Evolutionary conservation across 2,329 filamentous ascomycete genomes (phyloP).

Genomic region (Fusarium mundagurra): DNA sequence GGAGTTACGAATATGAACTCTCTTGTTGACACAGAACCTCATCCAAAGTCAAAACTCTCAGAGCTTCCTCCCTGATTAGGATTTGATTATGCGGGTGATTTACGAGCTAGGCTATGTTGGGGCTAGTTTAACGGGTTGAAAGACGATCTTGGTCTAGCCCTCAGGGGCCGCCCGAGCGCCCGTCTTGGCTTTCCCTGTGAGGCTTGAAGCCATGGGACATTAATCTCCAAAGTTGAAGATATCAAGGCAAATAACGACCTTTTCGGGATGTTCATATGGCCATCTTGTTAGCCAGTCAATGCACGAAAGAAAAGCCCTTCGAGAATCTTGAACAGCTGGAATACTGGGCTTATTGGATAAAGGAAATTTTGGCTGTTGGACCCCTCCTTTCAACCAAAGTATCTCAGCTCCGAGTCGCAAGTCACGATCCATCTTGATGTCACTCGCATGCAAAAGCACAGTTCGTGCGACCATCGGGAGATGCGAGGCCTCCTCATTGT

Average conservation of each 20-base stretch:
- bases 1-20: background rate
- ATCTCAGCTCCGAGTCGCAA: constrained; percentile 1
- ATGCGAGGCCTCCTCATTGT: constrained; percentile 30
- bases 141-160: constrained; percentile 36
- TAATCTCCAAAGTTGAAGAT: background rate
- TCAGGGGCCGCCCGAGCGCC: constrained; percentile 22
- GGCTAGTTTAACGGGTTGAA: constrained; percentile 19
- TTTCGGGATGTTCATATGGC: background rate
- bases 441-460: constrained; percentile 13
- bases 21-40: background rate
- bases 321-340: background rate
- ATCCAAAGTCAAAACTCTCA: background rate
- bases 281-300: background rate
- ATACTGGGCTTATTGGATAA: background rate
- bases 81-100: constrained; percentile 23
- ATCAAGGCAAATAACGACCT: background rate
- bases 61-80: constrained; percentile 35
- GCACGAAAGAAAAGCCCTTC: background rate
- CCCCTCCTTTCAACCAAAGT: background rate
- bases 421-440: constrained; percentile 13
- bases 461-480: constrained; percentile 28
- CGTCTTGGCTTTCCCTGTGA: constrained; percentile 34
- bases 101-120: constrained; percentile 17
- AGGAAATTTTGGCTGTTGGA: background rate
- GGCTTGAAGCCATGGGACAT: constrained; percentile 4